Percentiles rank a stretch among this genome's conserved stretches.
phyloP scores from a whole-genome alignment of 2,329 filamentous ascomycete species.

The Dryadomyces sulphureus region DNA sequence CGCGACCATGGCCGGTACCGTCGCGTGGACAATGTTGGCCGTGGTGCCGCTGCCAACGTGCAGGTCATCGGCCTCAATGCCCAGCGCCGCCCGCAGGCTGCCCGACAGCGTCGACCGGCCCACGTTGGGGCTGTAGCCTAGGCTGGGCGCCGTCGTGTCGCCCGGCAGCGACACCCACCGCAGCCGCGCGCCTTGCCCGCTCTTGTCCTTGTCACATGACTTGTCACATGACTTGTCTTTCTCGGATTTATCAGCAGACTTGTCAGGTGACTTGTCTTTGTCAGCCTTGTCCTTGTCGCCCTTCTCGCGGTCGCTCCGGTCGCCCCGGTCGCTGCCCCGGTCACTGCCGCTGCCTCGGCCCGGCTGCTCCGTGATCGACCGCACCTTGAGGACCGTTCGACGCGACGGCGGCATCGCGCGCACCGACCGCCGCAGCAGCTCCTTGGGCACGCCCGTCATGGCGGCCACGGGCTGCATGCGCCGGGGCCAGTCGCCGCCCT shows the following conservation, averaged over 20 bases:
- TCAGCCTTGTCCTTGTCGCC: neutral
- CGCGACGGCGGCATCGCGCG: slow-evolving; percentile 8
- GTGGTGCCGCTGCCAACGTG: slow-evolving; percentile 3
- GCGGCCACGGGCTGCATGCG: slow-evolving; percentile 10
- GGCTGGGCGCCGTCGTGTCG: slow-evolving; percentile 4
- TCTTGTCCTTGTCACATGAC: neutral
- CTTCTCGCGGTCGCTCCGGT: neutral
- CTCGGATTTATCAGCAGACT: neutral
- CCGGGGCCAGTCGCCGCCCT: slow-evolving; percentile 8
- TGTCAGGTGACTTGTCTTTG: neutral
- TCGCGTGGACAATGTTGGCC: slow-evolving; percentile 10
- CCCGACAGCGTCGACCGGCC: slow-evolving; percentile 4
- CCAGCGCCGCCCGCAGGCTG: slow-evolving; percentile 2
- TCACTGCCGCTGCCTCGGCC: too few relatives aligned
- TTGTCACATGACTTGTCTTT: neutral
- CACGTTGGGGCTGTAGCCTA: slow-evolving; percentile 9
- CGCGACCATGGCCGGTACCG: slow-evolving; percentile 12
- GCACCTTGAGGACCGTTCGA: slow-evolving; percentile 9
- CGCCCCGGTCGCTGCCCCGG: too few relatives aligned
- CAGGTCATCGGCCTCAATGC: neutral
- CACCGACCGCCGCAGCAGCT: slow-evolving; percentile 10
- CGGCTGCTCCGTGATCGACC: too few relatives aligned
- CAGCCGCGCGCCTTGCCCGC: neutral
- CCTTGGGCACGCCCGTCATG: slow-evolving; percentile 12
- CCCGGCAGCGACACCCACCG: slow-evolving; percentile 9